Base-by-base conservation (phyloP, 2,329 filamentous ascomycete species). In the Fonsecaea monophora region DNA sequence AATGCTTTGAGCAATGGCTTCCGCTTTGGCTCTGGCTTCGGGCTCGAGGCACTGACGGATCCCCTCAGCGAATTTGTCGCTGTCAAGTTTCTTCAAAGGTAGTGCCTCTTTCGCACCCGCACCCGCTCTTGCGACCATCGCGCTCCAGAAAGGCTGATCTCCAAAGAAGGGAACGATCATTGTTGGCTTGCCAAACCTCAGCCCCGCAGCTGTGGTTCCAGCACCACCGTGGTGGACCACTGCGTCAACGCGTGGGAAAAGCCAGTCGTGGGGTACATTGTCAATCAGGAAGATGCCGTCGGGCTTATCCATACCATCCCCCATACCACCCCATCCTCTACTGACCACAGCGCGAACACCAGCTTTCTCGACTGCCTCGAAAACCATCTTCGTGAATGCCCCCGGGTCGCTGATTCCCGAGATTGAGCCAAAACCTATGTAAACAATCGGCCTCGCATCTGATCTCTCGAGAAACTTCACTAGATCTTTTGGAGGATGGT, bases 111-210 rank as follows among this genome's bases (percentile, higher is more conserved):
- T 68, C 13, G 79, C 79, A 2, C 81, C 81, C 5, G 80, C 81
- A n/a, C 79, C 80, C 2, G 79, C 79, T 32, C 72, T 71, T 2
- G 75, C 75, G 1, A 82, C 75, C 79, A 82, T 81, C 10, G 75
- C 71, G 10, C 78, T 80, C 80, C 81, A 82, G 66, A 82, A 82
- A n/a, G 79, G 79, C 68, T 82, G 81, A 58, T 81, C 79, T 40
- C 79, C 80, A 68, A 82, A 82, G 67, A 82, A 80, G 8, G 78
- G 78, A 5, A 80, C 75, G 54, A 81, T 76, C 65, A 75, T 74
- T 34, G 78, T 79, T 18, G 78, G 78, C 58, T 75, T 74, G 2
- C 77, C 78, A 60, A 74, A 75, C 54, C 72, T 71, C 4, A 80
- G 69, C 25, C 78, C 77, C 40, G 74, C 75, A 1, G 78, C 78